Conservation (phyloP, 1,284 basidiomycete genomes). For the Vanrija humicola region DNA sequence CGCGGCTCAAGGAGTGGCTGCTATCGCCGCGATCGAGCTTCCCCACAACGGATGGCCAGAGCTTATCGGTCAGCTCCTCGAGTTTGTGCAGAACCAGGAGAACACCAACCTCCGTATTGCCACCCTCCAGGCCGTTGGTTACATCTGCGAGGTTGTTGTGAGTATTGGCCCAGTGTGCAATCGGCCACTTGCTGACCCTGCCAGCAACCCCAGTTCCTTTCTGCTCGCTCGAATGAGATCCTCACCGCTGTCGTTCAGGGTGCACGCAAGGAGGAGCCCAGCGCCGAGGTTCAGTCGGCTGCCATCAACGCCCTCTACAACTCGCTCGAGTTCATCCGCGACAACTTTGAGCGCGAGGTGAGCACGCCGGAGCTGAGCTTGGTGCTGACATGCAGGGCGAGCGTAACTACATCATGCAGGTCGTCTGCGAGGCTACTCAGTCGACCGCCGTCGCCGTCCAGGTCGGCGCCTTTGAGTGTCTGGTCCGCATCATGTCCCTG, state of each 20-base stretch:
- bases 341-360: conserved; percentile 97
- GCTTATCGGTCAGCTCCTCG: conserved; percentile 80
- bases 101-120: conserved; percentile 80
- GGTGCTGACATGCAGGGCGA: conserved; percentile 64
- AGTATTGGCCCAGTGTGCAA: conserved; percentile 70
- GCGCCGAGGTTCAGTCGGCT: conserved; percentile 89
- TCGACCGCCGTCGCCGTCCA: conserved; percentile 73
- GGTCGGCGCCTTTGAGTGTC: conserved; percentile 88
- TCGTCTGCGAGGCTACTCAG: conserved; percentile 98
- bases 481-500: conserved; percentile 94
- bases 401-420: conserved; percentile 99
- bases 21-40: conserved; percentile 89
- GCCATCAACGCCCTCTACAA: conserved; percentile 92
- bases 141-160: conserved; percentile 93
- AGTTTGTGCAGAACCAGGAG: conserved; percentile 74
- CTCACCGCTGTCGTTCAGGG: conserved; percentile 98
- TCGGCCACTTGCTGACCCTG: background rate
- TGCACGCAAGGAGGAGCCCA: conserved; percentile 91
- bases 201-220: conserved; percentile 86
- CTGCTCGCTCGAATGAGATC: conserved; percentile 90
- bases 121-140: conserved; percentile 92
- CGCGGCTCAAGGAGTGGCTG: conserved; percentile 88
- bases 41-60: conserved; percentile 84
- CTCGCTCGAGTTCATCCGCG: conserved; percentile 94
- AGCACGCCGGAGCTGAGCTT: conserved; percentile 21